These are phyloP conservation scores for Marasmius oreades DNA, from an alignment of 1,284 basidiomycete species.

Conservation along the genomic window DNA sequence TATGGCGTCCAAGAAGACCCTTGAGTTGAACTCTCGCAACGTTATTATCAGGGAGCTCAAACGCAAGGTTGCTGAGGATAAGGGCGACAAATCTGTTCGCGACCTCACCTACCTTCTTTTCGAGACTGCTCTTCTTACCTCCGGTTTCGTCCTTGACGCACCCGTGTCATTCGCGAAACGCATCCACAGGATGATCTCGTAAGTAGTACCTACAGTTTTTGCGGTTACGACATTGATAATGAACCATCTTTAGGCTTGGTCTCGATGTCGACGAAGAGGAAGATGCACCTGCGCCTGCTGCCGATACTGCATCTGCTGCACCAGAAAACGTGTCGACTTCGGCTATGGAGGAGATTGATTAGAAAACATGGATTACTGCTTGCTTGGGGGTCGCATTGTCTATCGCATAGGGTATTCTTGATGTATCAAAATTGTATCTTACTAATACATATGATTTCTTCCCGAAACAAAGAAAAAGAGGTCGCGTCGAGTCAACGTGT, in stretches of 20 bases:
- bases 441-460: no score
- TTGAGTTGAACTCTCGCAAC: slow-evolving; percentile 96
- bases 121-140: slow-evolving; percentile 94
- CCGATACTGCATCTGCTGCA: slow-evolving; percentile 39
- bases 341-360: slow-evolving; percentile 87
- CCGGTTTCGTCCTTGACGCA: slow-evolving; percentile 94
- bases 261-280: slow-evolving; percentile 82
- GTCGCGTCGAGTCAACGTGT: background rate
- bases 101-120: slow-evolving; percentile 95
- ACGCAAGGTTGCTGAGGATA: slow-evolving; percentile 93
- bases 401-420: background rate
- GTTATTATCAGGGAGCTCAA: slow-evolving; percentile 96
- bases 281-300: slow-evolving; percentile 35
- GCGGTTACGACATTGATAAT: slow-evolving; percentile 13
- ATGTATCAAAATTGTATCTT: no score
- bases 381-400: background rate
- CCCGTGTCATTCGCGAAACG: slow-evolving; percentile 94
- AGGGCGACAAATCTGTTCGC: slow-evolving; percentile 97
- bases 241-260: slow-evolving; percentile 48
- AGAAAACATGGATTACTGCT: slow-evolving; percentile 25
- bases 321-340: slow-evolving; percentile 61
- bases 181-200: slow-evolving; percentile 95
- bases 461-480: background rate
- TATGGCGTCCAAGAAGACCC: slow-evolving; percentile 99
- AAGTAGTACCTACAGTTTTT: slow-evolving; percentile 20